Conservation (phyloP, 371 early-diverging fungal genomes). For the Mortierella sp. region DNA sequence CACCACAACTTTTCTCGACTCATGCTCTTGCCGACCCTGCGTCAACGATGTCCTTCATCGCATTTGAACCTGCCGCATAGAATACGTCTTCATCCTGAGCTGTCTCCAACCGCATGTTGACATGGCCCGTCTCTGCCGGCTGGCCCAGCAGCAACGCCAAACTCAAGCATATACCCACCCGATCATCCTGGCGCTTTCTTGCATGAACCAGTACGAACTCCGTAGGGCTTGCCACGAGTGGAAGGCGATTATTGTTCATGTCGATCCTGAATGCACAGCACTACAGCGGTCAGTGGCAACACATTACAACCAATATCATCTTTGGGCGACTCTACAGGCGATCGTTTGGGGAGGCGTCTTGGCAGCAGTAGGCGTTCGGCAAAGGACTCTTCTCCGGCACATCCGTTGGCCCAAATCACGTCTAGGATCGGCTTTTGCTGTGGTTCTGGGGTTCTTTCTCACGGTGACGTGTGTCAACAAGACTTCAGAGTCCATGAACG, state of each 20-base stretch:
- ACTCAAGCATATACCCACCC: constrained; percentile 1
- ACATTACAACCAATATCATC: constrained; percentile 23
- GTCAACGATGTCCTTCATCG: not conserved
- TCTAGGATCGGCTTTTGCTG: constrained; percentile 20
- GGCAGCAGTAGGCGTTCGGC: constrained; percentile 21
- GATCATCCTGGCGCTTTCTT: constrained; percentile 39
- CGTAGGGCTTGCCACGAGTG: constrained; percentile 46
- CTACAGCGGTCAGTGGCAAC: constrained; percentile 29
- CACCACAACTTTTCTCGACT: not conserved
- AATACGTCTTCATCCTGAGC: constrained; percentile 53
- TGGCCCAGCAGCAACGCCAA: constrained; percentile 10
- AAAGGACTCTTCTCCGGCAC: constrained; percentile 22
- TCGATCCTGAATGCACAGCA: constrained; percentile 50
- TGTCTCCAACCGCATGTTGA: constrained; percentile 42
- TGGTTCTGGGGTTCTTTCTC: constrained; percentile 16
- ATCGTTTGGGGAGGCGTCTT: constrained; percentile 28
- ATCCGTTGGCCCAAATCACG: constrained; percentile 34
- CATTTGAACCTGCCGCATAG: constrained; percentile 3
- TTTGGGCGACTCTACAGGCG: constrained; percentile 38
- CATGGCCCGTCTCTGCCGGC: constrained; percentile 38
- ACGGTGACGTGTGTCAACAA: constrained; percentile 23
- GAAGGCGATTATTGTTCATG: constrained; percentile 41
- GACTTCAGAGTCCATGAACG: constrained; percentile 25
- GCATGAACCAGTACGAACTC: constrained; percentile 53
- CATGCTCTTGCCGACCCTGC: not conserved